Evolutionary conservation across 345 rosid genomes (phyloP).

Genomic region (Eutrema yunnanense): DNA sequence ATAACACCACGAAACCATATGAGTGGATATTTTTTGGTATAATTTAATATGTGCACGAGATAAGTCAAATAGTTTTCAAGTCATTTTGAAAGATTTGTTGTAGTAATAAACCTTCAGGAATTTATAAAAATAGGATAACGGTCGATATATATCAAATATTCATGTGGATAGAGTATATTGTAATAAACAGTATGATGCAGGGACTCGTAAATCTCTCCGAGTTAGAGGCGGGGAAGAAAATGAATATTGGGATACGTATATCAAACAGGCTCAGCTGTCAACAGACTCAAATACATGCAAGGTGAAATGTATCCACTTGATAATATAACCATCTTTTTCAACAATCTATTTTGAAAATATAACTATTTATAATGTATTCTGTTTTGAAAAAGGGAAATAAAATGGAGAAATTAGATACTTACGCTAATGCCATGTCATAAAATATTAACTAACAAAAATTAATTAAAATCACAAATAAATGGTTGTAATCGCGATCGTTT

Average conservation of each 20-base stretch:
- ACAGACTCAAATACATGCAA: too few relatives aligned
- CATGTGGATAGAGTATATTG: background rate
- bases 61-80: background rate
- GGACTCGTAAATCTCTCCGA: background rate
- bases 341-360: too few relatives aligned
- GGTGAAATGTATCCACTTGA: too few relatives aligned
- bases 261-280: background rate
- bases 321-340: too few relatives aligned
- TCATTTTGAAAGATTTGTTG: background rate
- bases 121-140: background rate
- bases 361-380: too few relatives aligned
- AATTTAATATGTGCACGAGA: background rate
- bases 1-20: background rate
- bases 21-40: background rate
- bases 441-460: too few relatives aligned
- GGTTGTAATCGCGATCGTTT: background rate
- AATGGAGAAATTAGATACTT: background rate
- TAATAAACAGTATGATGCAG: background rate
- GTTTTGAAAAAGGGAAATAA: background rate
- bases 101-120: background rate
- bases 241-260: background rate
- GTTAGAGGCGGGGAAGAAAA: background rate
- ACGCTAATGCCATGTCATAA: background rate
- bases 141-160: background rate
- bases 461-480: background rate